Conservation (phyloP, 139 green algal genomes). For the Auxenochlorella pyrenoidosa region DNA sequence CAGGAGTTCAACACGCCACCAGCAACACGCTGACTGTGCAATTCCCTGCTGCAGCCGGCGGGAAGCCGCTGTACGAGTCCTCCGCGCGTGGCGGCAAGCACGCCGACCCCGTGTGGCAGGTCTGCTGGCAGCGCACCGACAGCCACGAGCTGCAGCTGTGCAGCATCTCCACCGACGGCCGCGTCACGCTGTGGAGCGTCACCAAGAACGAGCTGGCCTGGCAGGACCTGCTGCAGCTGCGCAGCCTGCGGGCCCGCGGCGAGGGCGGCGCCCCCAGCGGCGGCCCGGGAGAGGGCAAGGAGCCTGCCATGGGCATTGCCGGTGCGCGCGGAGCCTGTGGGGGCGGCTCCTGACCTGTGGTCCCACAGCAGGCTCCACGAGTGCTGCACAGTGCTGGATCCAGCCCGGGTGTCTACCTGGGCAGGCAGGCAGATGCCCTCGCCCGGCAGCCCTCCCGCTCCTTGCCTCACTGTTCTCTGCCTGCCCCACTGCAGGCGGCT, state of each 20-base stretch:
- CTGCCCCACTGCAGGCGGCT: constrained; percentile 54
- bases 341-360: background rate
- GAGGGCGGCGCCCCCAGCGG: background rate
- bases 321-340: background rate
- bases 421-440: background rate
- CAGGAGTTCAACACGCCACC: too few relatives aligned
- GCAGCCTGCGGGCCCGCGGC: background rate
- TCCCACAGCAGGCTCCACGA: too few relatives aligned
- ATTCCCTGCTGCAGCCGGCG: background rate
- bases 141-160: constrained; percentile 77
- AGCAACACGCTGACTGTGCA: background rate
- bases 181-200: constrained; percentile 88
- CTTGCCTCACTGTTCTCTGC: background rate
- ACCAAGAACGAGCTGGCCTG: constrained; percentile 82
- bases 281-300: constrained; percentile 4
- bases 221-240: constrained; percentile 74
- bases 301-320: background rate
- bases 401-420: background rate
- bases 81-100: constrained; percentile 80
- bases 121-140: constrained; percentile 58
- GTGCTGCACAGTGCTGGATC: background rate
- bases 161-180: constrained; percentile 76
- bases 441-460: background rate
- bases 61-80: constrained; percentile 69
- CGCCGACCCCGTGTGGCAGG: constrained; percentile 90